A percentile compares a stretch with the other conserved stretches of the same genome.
Conservation (phyloP, 2,329 filamentous ascomycete species). For the Colletotrichum coccodes region DNA sequence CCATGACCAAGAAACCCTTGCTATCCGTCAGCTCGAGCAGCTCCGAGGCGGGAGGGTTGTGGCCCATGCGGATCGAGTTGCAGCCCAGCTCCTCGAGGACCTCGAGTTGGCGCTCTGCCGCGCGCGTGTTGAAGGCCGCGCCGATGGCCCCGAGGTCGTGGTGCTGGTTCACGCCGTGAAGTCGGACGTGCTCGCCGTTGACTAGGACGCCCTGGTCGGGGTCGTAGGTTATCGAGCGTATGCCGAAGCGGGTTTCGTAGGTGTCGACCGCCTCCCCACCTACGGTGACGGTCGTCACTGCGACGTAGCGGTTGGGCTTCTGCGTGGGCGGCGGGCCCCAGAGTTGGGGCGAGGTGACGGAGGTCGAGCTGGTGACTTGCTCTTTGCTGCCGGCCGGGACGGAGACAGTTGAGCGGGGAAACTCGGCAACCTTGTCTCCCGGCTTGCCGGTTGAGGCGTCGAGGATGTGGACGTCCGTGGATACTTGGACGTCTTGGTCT, state of each 20-base stretch:
- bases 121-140: conserved; percentile 59
- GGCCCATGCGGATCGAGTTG: conserved; percentile 61
- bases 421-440: conserved; percentile 44
- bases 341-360: conserved; percentile 48
- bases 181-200: conserved; percentile 54
- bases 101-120: conserved; percentile 58
- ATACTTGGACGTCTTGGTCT: conserved; percentile 47
- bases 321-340: conserved; percentile 60
- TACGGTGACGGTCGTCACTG: conserved; percentile 51
- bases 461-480: conserved; percentile 51
- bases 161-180: conserved; percentile 61
- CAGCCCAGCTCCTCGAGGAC: conserved; percentile 59
- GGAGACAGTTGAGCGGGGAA: conserved; percentile 41
- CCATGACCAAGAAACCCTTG: conserved; percentile 60
- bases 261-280: conserved; percentile 46
- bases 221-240: conserved; percentile 54
- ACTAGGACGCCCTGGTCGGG: conserved; percentile 53
- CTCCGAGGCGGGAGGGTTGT: conserved; percentile 63
- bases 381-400: conserved; percentile 45
- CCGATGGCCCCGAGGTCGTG: conserved; percentile 62
- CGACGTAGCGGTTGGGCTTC: conserved; percentile 58
- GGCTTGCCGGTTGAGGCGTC: conserved; percentile 44
- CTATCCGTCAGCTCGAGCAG: conserved; percentile 60
- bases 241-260: conserved; percentile 62
- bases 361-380: conserved; percentile 44